Percentiles rank a stretch among this genome's conserved stretches.
These are phyloP conservation scores for Aspergillus sp. DNA, from an alignment of 2,329 filamentous ascomycete species.

Conservation along the genomic window DNA sequence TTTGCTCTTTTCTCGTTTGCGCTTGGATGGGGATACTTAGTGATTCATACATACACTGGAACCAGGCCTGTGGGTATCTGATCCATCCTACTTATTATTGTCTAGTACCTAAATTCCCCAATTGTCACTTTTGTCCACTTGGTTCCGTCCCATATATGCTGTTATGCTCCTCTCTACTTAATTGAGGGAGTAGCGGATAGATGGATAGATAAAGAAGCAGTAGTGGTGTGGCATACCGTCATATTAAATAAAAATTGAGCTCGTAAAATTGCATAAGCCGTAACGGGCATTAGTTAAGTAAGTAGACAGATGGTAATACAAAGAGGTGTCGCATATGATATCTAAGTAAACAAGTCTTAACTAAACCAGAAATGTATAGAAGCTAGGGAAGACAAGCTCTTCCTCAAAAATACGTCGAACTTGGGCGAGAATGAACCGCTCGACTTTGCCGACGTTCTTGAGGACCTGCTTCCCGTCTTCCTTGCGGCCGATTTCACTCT, in stretches of 20 bases:
- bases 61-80: not conserved
- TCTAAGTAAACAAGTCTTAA: not conserved
- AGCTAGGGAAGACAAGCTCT: conserved; percentile 97
- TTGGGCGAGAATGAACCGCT: conserved; percentile 94
- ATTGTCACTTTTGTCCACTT: not conserved
- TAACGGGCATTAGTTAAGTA: not conserved
- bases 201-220: no score
- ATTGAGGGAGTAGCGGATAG: not conserved
- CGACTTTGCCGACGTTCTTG: conserved; percentile 98
- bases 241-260: not conserved
- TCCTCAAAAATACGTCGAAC: conserved; percentile 97
- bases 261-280: not conserved
- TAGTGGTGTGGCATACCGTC: no score
- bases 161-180: not conserved
- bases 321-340: not conserved
- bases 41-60: not conserved
- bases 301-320: not conserved
- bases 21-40: not conserved
- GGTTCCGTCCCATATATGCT: not conserved
- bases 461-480: conserved; percentile 90
- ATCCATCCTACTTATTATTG: not conserved
- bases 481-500: conserved; percentile 94
- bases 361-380: conserved; percentile 66
- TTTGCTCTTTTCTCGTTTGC: not conserved
- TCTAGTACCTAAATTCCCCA: not conserved